Base-by-base conservation (phyloP, 2,329 filamentous ascomycete genomes). In the Calonectria montana region DNA sequence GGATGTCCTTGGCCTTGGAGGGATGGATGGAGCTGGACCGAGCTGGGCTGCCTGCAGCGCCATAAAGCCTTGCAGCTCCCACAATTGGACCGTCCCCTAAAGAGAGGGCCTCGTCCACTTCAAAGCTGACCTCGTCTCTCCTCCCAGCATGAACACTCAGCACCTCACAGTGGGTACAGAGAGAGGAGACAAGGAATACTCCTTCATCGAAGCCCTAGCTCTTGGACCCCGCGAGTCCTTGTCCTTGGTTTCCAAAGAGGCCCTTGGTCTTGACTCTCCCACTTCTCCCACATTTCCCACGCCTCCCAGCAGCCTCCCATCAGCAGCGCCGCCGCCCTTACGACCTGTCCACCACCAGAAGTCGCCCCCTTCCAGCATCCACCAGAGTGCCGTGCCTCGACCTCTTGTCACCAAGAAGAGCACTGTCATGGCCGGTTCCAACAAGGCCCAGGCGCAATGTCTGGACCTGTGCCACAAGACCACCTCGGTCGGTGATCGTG, bases 401-500 rank as follows among this genome's bases (percentile, higher is more conserved):
- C 65, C 77, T 21, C 67, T 77, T n/a, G 61, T 31, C 55, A 72
- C 64, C 48, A 80, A 80, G 48, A 78, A 73, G 70, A 77, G 71
- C 69, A 69, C 18, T 65, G 66, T 43, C 73, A 80, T 80, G 76
- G 70, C 78, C 8, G 74, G 73, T 65, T 71, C 71, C 2, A 18
- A 50, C 65, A 83, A 81, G 69, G 81, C 81, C 10, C 81, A 83
- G 76, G 45, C 74, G 35, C 75, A 79, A 53, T 83, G 82, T 69
- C 77, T 82, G 9, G 80, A 83, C 50, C 84, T 91, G 50, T 92
- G 91, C 81, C 87, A 85, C 73, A 87, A 87, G 77, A 89, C 90
- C 8, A 92, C 91, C 2, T 83, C 87, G 62, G 85, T 91, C 29
- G 90, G 90, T 70, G 91, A 93, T 80, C 88, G 87, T 73, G 92